phyloP scores from a whole-genome alignment of 2,329 filamentous ascomycete genomes.

The Phaeosphaeriaceae sp. region DNA sequence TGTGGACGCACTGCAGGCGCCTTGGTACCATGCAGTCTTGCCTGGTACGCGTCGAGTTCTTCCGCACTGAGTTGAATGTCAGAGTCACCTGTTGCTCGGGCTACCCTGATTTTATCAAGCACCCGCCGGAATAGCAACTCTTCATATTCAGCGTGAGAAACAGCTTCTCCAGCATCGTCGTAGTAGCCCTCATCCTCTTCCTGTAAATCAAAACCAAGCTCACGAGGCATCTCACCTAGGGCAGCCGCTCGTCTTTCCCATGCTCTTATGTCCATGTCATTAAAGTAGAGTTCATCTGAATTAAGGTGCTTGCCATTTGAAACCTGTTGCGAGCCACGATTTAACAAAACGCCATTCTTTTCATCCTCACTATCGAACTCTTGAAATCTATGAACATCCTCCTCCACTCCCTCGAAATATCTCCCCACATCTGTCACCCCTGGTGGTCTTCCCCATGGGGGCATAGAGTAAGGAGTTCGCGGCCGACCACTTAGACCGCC shows the following conservation, averaged over 20 bases:
- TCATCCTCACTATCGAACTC: slow-evolving; percentile 66
- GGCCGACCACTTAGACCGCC: slow-evolving; percentile 99
- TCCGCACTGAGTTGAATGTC: slow-evolving; percentile 81
- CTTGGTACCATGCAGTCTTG: slow-evolving; percentile 62
- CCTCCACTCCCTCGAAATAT: slow-evolving; percentile 56
- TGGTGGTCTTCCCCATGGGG: slow-evolving; percentile 99
- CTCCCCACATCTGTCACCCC: slow-evolving; percentile 62
- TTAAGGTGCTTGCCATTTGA: slow-evolving; percentile 43
- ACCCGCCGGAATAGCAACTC: slow-evolving; percentile 79
- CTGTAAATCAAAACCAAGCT: slow-evolving; percentile 59
- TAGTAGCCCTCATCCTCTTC: slow-evolving; percentile 58
- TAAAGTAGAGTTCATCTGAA: slow-evolving; percentile 57
- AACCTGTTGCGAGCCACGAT: slow-evolving; percentile 45
- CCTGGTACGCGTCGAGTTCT: slow-evolving; percentile 81
- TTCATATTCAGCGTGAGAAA: slow-evolving; percentile 61
- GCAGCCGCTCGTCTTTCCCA: slow-evolving; percentile 48
- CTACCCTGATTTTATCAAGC: slow-evolving; percentile 78
- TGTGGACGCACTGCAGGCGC: slow-evolving; percentile 37
- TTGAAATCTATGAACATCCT: slow-evolving; percentile 63
- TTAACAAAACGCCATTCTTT: slow-evolving; percentile 53
- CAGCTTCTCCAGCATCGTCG: slow-evolving; percentile 49
- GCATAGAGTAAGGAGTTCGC: slow-evolving; percentile 92
- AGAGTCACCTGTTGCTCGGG: slow-evolving; percentile 74
- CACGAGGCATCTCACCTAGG: slow-evolving; percentile 56
- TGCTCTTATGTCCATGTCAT: slow-evolving; percentile 54